A percentile compares a stretch with the other conserved stretches of the same genome.
phyloP scores from a whole-genome alignment of 176 grass and related monocot genomes.

The Elymus sibiricus region DNA sequence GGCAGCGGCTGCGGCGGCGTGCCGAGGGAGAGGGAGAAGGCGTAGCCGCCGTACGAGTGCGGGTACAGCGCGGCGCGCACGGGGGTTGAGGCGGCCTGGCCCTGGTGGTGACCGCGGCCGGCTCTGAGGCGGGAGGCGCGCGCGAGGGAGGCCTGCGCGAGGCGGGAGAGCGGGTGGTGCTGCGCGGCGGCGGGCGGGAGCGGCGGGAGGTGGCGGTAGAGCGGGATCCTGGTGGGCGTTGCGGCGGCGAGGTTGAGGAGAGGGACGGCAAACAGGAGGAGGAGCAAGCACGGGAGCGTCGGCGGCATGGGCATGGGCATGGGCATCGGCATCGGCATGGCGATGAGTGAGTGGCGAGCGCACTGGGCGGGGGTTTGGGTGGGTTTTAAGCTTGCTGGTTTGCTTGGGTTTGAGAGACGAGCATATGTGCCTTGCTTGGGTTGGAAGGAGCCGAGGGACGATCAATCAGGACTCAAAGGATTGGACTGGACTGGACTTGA shows the following conservation, averaged over 20 bases:
- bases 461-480: background rate
- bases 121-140: slow-evolving; percentile 48
- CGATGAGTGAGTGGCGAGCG: background rate
- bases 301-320: slow-evolving; percentile 2
- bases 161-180: slow-evolving; percentile 42
- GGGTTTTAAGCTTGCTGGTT: slow-evolving; percentile 9
- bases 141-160: slow-evolving; percentile 44
- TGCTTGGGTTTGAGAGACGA: background rate
- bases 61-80: slow-evolving; percentile 54
- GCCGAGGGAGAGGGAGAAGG: slow-evolving; percentile 63
- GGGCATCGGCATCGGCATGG: slow-evolving; percentile 9
- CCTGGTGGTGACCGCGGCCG: background rate
- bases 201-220: slow-evolving; percentile 30
- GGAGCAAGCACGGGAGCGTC: background rate
- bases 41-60: slow-evolving; percentile 91
- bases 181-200: background rate
- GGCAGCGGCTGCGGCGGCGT: slow-evolving; percentile 57
- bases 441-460: background rate
- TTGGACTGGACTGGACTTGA: background rate
- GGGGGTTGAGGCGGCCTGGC: background rate
- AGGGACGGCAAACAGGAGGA: slow-evolving; percentile 11
- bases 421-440: background rate
- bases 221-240: background rate
- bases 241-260: no score
- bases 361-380: background rate